Evolutionary conservation across 2,329 filamentous ascomycete genomes (phyloP), one percentile per base, ranked within the genome.

Genomic region (Tolypocladium ovalisporum): DNA sequence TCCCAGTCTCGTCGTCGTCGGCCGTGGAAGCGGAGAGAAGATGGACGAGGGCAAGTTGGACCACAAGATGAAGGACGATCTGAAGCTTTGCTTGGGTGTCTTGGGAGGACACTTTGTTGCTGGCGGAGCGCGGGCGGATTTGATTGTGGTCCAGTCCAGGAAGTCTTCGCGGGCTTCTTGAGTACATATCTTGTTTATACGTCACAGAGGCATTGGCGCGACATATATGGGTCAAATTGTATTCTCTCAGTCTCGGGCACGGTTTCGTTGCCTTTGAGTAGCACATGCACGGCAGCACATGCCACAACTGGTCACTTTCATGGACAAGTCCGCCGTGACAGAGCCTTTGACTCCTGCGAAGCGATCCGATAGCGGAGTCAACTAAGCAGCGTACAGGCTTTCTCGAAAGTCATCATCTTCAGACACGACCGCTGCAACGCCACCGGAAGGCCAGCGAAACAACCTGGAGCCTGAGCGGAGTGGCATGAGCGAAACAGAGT

Each of bases 81-180:
- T 66, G 8, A 55, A 52, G 22, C 35, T 56, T 17, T 67, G 66
- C 55, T 35, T 68, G 54, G 66, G 66, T 10, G 42, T 55, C n/a
- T 47, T 67, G 34, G 65, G 63, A 2, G 54, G 61, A 10, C 59
- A 60, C 32, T 61, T 67, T 34, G 59, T 66, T 17, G 63, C 63
- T 9, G 62, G 58, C 10, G 62, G 62, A 22, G 60, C 63, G 15
- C 58, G 57, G 22, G 62, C 65, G 1, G 66, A 68, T 47, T 17
- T 68, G 55, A 57, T 68, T 54, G 65, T 68, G 27, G 65, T 68
- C 17, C 65, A 67, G 56, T 60, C 64, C 52, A 82, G 64, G 62
- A 47, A 35, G 24, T 2, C 17, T 2, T 36, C 29, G 8, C 37
- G 57, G 27, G 29, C 27, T 29, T 44, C 34, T 32, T 58, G 42